Evolutionary conservation across 2,329 filamentous ascomycete genomes (phyloP), one percentile per base, ranked within the genome.

Genomic region (Zopfia rhizophila): DNA sequence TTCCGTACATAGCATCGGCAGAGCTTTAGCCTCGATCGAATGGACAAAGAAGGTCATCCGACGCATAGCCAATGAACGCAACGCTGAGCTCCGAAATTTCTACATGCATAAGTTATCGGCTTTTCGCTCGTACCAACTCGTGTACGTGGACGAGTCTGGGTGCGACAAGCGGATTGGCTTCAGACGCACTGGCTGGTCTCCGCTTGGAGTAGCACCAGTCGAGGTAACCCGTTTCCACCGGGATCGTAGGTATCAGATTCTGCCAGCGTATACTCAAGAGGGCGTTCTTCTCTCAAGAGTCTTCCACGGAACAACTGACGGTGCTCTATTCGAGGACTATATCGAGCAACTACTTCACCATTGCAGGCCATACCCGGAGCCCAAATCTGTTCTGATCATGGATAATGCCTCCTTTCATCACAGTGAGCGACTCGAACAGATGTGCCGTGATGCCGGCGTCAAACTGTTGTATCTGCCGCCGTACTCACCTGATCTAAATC

Each of bases 401-500:
- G n/a, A n/a, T n/a, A n/a, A n/a, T n/a, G n/a, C n/a, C n/a, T n/a
- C n/a, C 24, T 27, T 27, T n/a, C n/a, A 27, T 27, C 24, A 8
- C 24, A n/a, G 24, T 27, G 52, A 66, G 12, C 46, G 53, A 38
- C 48, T 69, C 25, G n/a, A 56, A 36, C 27, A 61, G 43, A 48
- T 70, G 52, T 70, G n/a, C n/a, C n/a, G n/a, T n/a, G n/a, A n/a
- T n/a, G n/a, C n/a, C n/a, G n/a, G n/a, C n/a, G n/a, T n/a, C n/a
- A 61, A 61, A 48, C 52, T 69, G 13, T 17, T 61, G 21, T 70
- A 64, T 51, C 40, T 72, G 22, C 58, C 66, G 23, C 66, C 56
- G 14, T 72, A 71, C 45, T 70, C 60, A 18, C 66, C 64, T 19
- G 60, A 70, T 49, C 50, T 69, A 4, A 70, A 70, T 49, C 64